Percentiles rank a stretch among this genome's conserved stretches.
These are phyloP conservation scores for Kurtzmaniella quercitrusa DNA, from an alignment of 1,139 yeast species.

Conservation along the genomic window DNA sequence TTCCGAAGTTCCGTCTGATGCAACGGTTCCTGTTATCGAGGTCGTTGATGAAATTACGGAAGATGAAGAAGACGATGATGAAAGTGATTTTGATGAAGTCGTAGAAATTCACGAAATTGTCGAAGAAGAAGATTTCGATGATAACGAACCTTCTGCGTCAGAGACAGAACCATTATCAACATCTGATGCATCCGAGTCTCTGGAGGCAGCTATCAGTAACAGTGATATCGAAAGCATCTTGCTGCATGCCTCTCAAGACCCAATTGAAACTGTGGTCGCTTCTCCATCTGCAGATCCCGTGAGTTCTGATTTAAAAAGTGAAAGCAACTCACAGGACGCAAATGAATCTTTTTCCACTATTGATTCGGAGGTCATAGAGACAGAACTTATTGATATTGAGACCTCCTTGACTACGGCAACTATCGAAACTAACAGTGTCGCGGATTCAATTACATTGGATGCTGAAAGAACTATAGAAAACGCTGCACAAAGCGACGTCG, in stretches of 20 bases:
- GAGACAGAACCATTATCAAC: not conserved
- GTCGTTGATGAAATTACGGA: not conserved
- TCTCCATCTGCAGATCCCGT: too few species aligned
- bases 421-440: too few species aligned
- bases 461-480: too few species aligned
- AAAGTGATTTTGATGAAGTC: too few species aligned
- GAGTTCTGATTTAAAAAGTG: not conserved
- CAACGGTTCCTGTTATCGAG: not conserved
- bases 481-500: too few species aligned
- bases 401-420: too few species aligned
- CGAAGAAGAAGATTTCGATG: constrained; percentile 5
- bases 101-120: constrained; percentile 1
- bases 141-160: constrained; percentile 1
- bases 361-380: not conserved
- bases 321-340: not conserved
- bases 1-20: not conserved
- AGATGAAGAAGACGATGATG: not conserved
- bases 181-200: not conserved
- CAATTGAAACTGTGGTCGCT: not conserved
- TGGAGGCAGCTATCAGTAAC: too few species aligned
- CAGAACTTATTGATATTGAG: not conserved
- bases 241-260: not conserved
- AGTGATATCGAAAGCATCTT: too few species aligned
- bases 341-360: not conserved
- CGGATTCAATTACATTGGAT: too few species aligned